Evolutionary conservation across 352 stramenopile species (phyloP), one percentile per base, ranked within the genome.

Genomic region (Pythium scleroteichum): DNA sequence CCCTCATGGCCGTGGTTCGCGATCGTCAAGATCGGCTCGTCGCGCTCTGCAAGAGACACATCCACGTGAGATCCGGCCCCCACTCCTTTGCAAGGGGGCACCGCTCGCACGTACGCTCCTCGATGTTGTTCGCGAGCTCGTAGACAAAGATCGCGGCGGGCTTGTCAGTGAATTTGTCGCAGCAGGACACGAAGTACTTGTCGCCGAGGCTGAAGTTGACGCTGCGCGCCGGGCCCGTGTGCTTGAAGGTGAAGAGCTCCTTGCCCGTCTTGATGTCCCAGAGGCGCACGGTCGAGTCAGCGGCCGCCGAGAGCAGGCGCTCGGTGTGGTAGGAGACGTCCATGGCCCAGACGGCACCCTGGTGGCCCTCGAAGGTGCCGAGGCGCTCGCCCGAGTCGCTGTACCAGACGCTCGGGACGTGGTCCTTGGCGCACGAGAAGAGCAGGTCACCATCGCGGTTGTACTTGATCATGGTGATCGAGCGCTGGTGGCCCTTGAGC

Each of bases 401-500:
- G 78, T 94, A 97, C 97, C 97, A 99, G n/a, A 99, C 78, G 47
- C 94, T 98, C 29, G 96, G 96, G 41, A 88, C 80, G 69, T 98
- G 84, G 66, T 99, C 96, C 76, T 99, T 99, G 45, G 95, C 92
- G 52, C 84, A 95, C 41, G 96, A 97, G 78, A 99, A 99, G 19
- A 99, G 80, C 17, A 99, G 79, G 75, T 99, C 97, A 38, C 97
- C 97, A 69, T 99, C 97, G 53, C 91, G 90, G 79, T 99, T 99
- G 88, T 99, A 99, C 72, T 99, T 98, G 64, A 99, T 89, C 82
- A 93, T 90, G 12, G 97, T 99, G 68, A 99, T 97, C 57, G 97
- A 97, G 71, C 97, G 94, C 68, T 98, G 97, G 86, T 99, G 97
- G 72, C 97, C 97, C 82, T 99, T 99, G 51, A 99, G 85, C 62